Conservation (phyloP, 441 rosid species). For the Cnidoscolus chayamansa region DNA sequence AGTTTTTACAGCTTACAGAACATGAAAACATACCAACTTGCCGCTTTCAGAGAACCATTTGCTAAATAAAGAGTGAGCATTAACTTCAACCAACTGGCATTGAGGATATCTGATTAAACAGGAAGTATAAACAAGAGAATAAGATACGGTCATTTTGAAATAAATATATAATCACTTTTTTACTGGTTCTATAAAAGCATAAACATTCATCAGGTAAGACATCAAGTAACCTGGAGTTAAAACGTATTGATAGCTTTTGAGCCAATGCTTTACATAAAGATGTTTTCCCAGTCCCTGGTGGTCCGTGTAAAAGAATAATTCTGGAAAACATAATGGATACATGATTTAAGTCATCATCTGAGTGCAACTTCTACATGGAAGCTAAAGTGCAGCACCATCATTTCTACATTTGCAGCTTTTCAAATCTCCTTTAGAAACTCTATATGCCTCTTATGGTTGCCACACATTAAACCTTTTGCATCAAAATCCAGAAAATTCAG, state of each 20-base stretch:
- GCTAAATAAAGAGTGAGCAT: constrained; percentile 95
- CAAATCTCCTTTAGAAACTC: background rate
- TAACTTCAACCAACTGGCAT: constrained; percentile 90
- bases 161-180: background rate
- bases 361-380: background rate
- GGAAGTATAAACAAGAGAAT: constrained; percentile 23
- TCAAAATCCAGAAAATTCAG: too few relatives aligned
- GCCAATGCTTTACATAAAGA: constrained; percentile 96
- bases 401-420: background rate
- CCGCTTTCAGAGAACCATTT: constrained; percentile 99
- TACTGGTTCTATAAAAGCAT: constrained; percentile 5
- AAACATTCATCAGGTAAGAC: background rate
- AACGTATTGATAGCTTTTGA: constrained; percentile 84
- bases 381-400: background rate
- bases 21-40: constrained; percentile 62
- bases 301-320: constrained; percentile 87
- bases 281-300: constrained; percentile 98
- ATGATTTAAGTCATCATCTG: background rate
- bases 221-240: constrained; percentile 65
- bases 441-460: background rate
- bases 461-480: background rate
- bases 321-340: constrained; percentile 35
- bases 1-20: constrained; percentile 1
- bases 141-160: constrained; percentile 11
- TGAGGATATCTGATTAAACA: constrained; percentile 65